Base-by-base conservation (phyloP, 139 green algal genomes). In the Ettlia oleoabundans region DNA sequence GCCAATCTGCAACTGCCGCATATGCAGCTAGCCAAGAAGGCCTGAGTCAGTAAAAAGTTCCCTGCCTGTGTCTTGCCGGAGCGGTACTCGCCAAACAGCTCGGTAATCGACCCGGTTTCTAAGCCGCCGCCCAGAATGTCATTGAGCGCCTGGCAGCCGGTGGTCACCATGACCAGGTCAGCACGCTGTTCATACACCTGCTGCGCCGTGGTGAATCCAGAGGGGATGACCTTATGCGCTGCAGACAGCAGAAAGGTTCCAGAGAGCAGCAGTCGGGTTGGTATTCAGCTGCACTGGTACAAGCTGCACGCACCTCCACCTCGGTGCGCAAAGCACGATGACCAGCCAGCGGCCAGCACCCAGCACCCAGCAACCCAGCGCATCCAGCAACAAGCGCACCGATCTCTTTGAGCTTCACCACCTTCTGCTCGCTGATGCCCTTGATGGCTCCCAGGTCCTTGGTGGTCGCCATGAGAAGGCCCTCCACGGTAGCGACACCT, bases 61-160 rank as follows among this genome's bases (percentile, higher is more conserved):
- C 47, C 15, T 58, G n/a, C 73, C 53, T 99, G 97, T 18, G 97
- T 99, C 84, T 99, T 99, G 38, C 97, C 97, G 35, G 89, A 92
- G 38, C 97, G 87, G 85, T 92, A 98, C 91, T 99, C 96, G 10
- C 97, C 97, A 81, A 99, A 99, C 28, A 99, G 90, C 82, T 99
- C 97, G 6, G 97, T 99, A 51, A 99, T 98, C 5, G 93, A 97
- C 0, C 97, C 97, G 5, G 96, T 98, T 92, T 99, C 97, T 42
- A 99, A 90, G 13, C 97, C 97, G 38, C 97, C 95, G 75, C 95
- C 94, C 24, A 99, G 86, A 18, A 99, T 96, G 22, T 70, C 85
- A 81, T 99, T 94, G 18, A 99, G 76, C 79, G 96, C 92, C 38
- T 95, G 93, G 82, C 90, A 98, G 22, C 97, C 97, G 33, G 96